Conservation (phyloP, 352 stramenopile species). For the Phytophthora ohioensis region DNA sequence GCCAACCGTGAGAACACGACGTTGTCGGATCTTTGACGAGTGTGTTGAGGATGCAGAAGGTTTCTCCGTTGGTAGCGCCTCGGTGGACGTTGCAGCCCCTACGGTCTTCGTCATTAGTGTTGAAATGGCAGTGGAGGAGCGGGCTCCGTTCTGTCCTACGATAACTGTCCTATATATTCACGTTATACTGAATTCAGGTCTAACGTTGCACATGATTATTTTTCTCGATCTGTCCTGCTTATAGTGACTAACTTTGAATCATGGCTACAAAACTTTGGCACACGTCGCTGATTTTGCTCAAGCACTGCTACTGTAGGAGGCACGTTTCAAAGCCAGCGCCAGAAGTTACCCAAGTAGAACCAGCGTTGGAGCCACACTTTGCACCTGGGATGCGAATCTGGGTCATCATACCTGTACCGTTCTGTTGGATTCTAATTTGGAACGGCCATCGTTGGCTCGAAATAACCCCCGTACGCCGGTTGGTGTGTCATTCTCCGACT, state of each 20-base stretch:
- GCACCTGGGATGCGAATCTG: background rate
- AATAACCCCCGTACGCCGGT: conserved; percentile 12
- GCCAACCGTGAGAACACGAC: conserved; percentile 85
- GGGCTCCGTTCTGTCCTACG: background rate
- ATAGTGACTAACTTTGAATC: background rate
- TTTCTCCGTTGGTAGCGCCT: background rate
- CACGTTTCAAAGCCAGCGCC: no score
- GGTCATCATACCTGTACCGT: background rate
- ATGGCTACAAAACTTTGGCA: conserved; percentile 12
- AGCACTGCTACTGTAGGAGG: background rate
- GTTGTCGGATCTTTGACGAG: background rate
- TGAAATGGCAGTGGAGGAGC: conserved; percentile 15
- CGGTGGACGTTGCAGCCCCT: background rate
- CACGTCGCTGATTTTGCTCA: background rate
- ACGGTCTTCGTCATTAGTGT: conserved; percentile 14
- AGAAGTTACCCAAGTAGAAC: no score
- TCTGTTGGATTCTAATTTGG: conserved; percentile 7
- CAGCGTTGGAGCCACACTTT: background rate
- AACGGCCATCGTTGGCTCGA: conserved; percentile 13
- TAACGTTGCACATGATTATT: background rate
- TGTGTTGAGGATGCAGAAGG: background rate
- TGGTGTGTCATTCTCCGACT: conserved; percentile 16
- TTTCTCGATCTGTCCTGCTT: background rate
- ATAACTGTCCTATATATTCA: background rate
- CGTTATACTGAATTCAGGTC: background rate